phyloP scores from a whole-genome alignment of 352 stramenopile species.

The Phytophthora palmivora region DNA sequence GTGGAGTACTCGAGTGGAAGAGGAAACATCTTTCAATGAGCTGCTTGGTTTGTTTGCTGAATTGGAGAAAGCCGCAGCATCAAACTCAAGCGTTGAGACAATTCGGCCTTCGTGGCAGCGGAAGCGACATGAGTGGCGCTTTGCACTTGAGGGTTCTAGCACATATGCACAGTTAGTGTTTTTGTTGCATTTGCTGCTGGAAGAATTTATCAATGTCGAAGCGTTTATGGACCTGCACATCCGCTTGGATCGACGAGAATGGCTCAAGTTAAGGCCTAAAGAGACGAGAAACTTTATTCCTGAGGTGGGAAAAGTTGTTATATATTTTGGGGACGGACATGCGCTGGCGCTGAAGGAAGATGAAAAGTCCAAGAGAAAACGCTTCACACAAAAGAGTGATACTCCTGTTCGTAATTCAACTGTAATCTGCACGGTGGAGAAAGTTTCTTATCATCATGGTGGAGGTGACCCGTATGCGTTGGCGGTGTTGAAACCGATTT shows the following conservation, averaged over 20 bases:
- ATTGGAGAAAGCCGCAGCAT: slow-evolving; percentile 62
- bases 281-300: slow-evolving; percentile 82
- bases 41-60: slow-evolving; percentile 58
- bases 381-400: slow-evolving; percentile 78
- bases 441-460: slow-evolving; percentile 82
- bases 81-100: slow-evolving; percentile 54
- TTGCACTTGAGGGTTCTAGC: slow-evolving; percentile 63
- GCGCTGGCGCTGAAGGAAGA: slow-evolving; percentile 82
- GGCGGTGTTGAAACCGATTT: slow-evolving; percentile 54
- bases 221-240: slow-evolving; percentile 83
- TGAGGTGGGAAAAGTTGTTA: slow-evolving; percentile 62
- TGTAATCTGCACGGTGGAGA: slow-evolving; percentile 66
- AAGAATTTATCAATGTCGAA: slow-evolving; percentile 83
- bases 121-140: slow-evolving; percentile 79
- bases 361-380: slow-evolving; percentile 76
- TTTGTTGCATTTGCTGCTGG: slow-evolving; percentile 72
- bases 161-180: slow-evolving; percentile 82
- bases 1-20: slow-evolving; percentile 54
- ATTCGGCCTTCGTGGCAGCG: slow-evolving; percentile 77
- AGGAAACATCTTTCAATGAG: slow-evolving; percentile 39
- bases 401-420: slow-evolving; percentile 52
- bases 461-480: slow-evolving; percentile 82
- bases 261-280: slow-evolving; percentile 79
- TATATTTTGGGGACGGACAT: slow-evolving; percentile 88
- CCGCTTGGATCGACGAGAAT: slow-evolving; percentile 75